Base-by-base conservation (phyloP, 1,284 basidiomycete genomes). In the Ceratobasidium sp. region DNA sequence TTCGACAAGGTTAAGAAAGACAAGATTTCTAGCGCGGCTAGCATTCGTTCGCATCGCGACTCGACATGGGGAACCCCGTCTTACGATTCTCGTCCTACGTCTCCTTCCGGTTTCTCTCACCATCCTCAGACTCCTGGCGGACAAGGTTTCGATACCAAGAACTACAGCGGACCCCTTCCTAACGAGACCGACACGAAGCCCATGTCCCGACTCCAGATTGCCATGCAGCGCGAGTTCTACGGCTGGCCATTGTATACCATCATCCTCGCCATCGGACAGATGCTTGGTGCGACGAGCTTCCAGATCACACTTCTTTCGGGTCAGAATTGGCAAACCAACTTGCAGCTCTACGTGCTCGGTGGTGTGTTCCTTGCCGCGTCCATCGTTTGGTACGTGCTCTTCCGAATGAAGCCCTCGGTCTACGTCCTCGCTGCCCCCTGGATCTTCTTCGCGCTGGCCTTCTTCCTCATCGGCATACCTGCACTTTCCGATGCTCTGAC, bases 231-330 rank as follows among this genome's bases (percentile, higher is more conserved):
- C 66, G 90, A 94, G 83, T 83, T 96, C 66, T 89, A 86, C 65
- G 93, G 93, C 69, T 97, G 96, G 96, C 96, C 96, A 1, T 83
- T 97, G 80, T 97, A 97, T 85, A 93, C 94, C 44, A 94, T 97
- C 81, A 87, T 97, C 82, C 93, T 97, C 79, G 95, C 92, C 54
- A 82, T 94, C 54, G 96, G 95, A 68, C 95, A 96, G 87, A 94
- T 94, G 91, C 84, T 94, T 80, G 91, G 91, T 79, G 93, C 93
- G 52, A 96, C 95, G n/a, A 96, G 95, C 83, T 97, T 97, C 91
- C 96, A 97, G 86, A 93, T 97, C 82, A 96, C 94, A 28, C 86
- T 97, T 40, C 88, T 97, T 50, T 93, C 94, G 33, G 96, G 96
- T 75, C 90, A 92, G 82, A 96, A 94, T 82, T 95, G 91, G 85